A percentile compares a stretch with the other conserved stretches of the same genome.
These are phyloP conservation scores for Plantago coronopus DNA, from an alignment of 305 asterid genomes.

Conservation along the genomic window DNA sequence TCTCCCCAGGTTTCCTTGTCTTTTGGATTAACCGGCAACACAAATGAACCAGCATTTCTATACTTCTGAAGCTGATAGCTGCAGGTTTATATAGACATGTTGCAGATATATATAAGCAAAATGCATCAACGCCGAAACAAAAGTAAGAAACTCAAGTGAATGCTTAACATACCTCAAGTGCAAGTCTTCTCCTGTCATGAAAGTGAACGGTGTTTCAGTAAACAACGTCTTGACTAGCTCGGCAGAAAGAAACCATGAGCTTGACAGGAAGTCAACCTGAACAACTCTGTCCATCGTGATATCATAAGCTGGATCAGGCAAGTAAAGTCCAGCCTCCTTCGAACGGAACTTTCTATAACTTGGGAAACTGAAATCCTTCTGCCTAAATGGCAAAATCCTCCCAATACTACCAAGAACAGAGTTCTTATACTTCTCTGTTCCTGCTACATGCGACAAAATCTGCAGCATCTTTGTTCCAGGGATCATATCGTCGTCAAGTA, in stretches of 20 bases:
- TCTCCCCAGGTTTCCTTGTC: constrained; percentile 98
- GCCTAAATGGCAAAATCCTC: constrained; percentile 80
- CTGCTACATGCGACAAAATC: constrained; percentile 72
- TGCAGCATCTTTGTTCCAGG: constrained; percentile 81
- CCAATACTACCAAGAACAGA: constrained; percentile 89
- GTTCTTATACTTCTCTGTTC: constrained; percentile 74
- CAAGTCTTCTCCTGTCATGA: constrained; percentile 91
- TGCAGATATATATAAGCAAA: neutral
- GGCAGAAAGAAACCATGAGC: constrained; percentile 92
- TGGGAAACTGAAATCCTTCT: constrained; percentile 80
- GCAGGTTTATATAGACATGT: constrained; percentile 16
- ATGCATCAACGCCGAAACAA: neutral
- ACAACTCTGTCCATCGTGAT: constrained; percentile 61
- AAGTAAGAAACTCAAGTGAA: neutral
- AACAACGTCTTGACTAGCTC: constrained; percentile 82
- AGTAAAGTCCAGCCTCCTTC: constrained; percentile 83
- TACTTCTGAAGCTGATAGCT: constrained; percentile 96
- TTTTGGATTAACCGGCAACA: constrained; percentile 71
- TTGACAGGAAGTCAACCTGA: constrained; percentile 85
- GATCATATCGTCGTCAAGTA: constrained; percentile 87
- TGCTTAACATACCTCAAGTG: constrained; percentile 63
- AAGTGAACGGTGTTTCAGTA: constrained; percentile 84
- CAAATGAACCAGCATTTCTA: constrained; percentile 82
- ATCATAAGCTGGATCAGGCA: constrained; percentile 97
- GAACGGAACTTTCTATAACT: constrained; percentile 85